These are phyloP conservation scores for Elsinoe arachidis DNA, from an alignment of 2,329 filamentous ascomycete species.

Conservation along the genomic window DNA sequence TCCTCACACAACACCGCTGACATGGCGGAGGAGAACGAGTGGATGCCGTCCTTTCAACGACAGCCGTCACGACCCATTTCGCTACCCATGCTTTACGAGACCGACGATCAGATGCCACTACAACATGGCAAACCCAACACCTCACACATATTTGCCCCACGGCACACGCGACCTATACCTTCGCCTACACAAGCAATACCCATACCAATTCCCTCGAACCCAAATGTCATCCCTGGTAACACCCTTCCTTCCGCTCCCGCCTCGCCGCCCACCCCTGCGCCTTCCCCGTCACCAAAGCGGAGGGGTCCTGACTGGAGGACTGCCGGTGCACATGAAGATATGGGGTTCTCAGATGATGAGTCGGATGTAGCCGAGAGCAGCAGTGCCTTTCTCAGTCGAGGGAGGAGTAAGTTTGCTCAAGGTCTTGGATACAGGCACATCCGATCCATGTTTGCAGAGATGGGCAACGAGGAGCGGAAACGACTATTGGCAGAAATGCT, in stretches of 20 bases:
- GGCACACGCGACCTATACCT: slow-evolving; percentile 14
- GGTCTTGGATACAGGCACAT: slow-evolving; percentile 56
- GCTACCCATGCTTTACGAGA: slow-evolving; percentile 16
- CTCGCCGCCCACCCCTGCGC: slow-evolving; percentile 59
- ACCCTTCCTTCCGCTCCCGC: slow-evolving; percentile 57
- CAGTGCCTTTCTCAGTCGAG: slow-evolving; percentile 20
- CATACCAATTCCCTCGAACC: slow-evolving; percentile 38
- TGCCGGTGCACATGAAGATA: slow-evolving; percentile 71
- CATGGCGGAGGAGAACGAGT: slow-evolving; percentile 17
- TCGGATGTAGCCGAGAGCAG: slow-evolving; percentile 21
- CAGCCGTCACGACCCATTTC: slow-evolving; percentile 16
- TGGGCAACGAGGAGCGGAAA: slow-evolving; percentile 67
- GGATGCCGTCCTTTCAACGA: slow-evolving; percentile 15
- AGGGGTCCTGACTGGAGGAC: slow-evolving; percentile 65
- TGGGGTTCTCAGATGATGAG: slow-evolving; percentile 43
- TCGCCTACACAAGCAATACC: slow-evolving; percentile 27
- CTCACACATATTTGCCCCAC: slow-evolving; percentile 6
- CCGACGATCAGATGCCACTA: slow-evolving; percentile 4
- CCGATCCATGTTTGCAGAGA: slow-evolving; percentile 68
- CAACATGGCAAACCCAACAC: slow-evolving; percentile 11
- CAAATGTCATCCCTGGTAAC: slow-evolving; percentile 47
- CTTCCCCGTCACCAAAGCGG: slow-evolving; percentile 56
- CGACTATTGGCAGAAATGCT: slow-evolving; percentile 78
- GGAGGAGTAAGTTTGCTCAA: slow-evolving; percentile 13
- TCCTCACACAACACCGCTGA: neutral